Evolutionary conservation across 1,284 basidiomycete genomes (phyloP).

Genomic region (Trametes hirsuta): DNA sequence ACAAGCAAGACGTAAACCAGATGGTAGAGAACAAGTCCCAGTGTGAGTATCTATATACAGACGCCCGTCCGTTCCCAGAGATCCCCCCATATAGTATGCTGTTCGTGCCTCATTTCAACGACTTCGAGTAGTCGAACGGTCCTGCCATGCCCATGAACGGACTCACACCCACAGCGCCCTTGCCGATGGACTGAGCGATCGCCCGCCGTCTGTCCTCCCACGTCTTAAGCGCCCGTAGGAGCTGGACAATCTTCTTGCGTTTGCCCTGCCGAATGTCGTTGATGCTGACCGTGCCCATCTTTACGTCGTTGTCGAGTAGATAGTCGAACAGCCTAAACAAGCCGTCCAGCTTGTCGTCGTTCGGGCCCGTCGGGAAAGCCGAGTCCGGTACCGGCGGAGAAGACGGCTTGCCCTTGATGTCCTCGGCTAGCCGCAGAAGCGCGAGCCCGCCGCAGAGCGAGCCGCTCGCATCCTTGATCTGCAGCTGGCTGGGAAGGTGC

Average conservation of each 20-base stretch:
- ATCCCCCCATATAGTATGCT: not conserved
- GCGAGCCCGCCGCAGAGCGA: slow-evolving; percentile 69
- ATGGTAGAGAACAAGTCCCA: not conserved
- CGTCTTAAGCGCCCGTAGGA: slow-evolving; percentile 72
- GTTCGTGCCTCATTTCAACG: too few relatives aligned
- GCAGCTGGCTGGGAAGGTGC: slow-evolving; percentile 70
- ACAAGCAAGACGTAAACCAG: not conserved
- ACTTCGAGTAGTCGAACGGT: slow-evolving; percentile 21
- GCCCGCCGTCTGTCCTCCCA: slow-evolving; percentile 77
- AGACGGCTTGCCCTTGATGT: slow-evolving; percentile 68
- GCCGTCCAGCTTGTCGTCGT: slow-evolving; percentile 85
- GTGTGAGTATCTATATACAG: slow-evolving; percentile 1
- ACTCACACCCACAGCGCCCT: slow-evolving; percentile 32
- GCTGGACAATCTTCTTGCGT: slow-evolving; percentile 74
- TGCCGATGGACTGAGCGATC: slow-evolving; percentile 56
- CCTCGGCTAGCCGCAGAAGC: slow-evolving; percentile 76
- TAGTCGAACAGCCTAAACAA: slow-evolving; percentile 89
- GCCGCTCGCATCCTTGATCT: slow-evolving; percentile 57
- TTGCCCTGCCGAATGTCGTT: slow-evolving; percentile 86
- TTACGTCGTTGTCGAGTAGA: slow-evolving; percentile 85
- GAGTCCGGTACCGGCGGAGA: slow-evolving; percentile 77
- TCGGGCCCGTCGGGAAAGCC: slow-evolving; percentile 68
- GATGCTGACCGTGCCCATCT: slow-evolving; percentile 87
- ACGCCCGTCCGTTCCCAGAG: not conserved
- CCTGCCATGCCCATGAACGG: slow-evolving; percentile 33